Conservation (phyloP, 2,329 filamentous ascomycete genomes). For the Aspergillus neotritici region DNA sequence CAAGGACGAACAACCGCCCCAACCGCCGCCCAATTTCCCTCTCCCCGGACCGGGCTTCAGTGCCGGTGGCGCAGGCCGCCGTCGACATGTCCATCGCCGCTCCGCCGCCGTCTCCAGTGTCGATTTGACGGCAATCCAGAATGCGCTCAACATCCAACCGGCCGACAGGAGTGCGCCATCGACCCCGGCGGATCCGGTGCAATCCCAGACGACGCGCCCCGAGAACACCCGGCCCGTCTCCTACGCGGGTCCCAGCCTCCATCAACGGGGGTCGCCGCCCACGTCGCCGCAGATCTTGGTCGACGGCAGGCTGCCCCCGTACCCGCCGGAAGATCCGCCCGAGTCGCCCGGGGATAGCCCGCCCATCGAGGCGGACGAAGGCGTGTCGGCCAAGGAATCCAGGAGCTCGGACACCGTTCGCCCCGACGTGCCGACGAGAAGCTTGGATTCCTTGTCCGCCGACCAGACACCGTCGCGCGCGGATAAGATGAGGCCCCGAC, state of each 20-base stretch:
- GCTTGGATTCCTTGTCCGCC: conserved; percentile 38
- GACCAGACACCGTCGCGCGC: conserved; percentile 43
- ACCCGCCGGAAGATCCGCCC: conserved; percentile 1
- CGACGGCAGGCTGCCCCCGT: conserved; percentile 7
- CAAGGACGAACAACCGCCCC: conserved; percentile 18
- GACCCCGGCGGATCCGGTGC: conserved; percentile 41
- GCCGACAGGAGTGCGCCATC: conserved; percentile 57
- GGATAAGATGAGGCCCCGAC: conserved; percentile 29
- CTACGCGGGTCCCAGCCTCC: conserved; percentile 27
- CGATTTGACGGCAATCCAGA: conserved; percentile 59
- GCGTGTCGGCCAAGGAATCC: conserved; percentile 71
- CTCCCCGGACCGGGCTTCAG: conserved; percentile 32
- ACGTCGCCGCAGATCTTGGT: conserved; percentile 26
- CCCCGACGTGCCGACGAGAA: conserved; percentile 66
- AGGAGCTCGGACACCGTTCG: conserved; percentile 66
- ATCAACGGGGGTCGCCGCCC: conserved; percentile 26
- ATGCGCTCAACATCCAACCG: conserved; percentile 36
- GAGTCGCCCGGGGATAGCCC: conserved; percentile 3
- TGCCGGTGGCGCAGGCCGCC: conserved; percentile 49
- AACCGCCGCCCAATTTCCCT: conserved; percentile 22
- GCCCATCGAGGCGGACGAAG: no score
- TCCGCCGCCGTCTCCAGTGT: conserved; percentile 78
- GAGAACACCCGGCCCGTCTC: conserved; percentile 29
- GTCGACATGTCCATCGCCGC: conserved; percentile 73
- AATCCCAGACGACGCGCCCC: conserved; percentile 23